Percentiles rank a stretch among this genome's conserved stretches.
Evolutionary conservation across 345 rosid genomes (phyloP).

Genomic region (Pseudoturritis turrita): DNA sequence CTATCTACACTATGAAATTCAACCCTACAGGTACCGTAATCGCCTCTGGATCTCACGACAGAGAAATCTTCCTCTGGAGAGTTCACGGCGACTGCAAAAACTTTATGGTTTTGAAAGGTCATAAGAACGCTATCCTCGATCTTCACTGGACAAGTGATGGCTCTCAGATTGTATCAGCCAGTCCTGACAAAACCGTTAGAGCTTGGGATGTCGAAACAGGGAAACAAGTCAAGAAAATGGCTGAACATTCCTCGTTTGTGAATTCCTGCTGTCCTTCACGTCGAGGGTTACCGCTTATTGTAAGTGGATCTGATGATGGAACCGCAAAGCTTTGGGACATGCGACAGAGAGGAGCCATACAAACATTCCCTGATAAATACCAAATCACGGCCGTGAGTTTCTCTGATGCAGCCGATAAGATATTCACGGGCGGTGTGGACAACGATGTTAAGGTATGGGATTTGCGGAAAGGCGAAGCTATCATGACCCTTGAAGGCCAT

Average conservation of each 20-base stretch:
- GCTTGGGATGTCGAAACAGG: constrained; percentile 90
- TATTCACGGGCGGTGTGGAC: constrained; percentile 77
- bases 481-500: constrained; percentile 87
- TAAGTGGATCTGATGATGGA: constrained; percentile 91
- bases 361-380: constrained; percentile 86
- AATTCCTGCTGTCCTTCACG: constrained; percentile 81
- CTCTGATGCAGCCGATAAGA: constrained; percentile 84
- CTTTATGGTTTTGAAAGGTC: constrained; percentile 84
- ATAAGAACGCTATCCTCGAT: constrained; percentile 81
- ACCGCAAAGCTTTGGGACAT: constrained; percentile 93
- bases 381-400: constrained; percentile 83
- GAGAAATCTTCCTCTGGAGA: constrained; percentile 78
- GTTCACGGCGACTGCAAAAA: constrained; percentile 86
- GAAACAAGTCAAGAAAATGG: constrained; percentile 88
- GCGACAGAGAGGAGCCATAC: constrained; percentile 92
- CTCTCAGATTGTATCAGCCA: constrained; percentile 74
- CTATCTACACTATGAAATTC: constrained; percentile 74
- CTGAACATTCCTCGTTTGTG: constrained; percentile 78
- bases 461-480: constrained; percentile 73
- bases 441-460: constrained; percentile 83
- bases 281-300: constrained; percentile 82
- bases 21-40: constrained; percentile 71
- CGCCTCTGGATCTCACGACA: constrained; percentile 90
- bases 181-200: constrained; percentile 84
- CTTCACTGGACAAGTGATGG: constrained; percentile 92